These are phyloP conservation scores for Termitomyces sp. DNA, from an alignment of 768 basidiomycete species.

Conservation along the genomic window DNA sequence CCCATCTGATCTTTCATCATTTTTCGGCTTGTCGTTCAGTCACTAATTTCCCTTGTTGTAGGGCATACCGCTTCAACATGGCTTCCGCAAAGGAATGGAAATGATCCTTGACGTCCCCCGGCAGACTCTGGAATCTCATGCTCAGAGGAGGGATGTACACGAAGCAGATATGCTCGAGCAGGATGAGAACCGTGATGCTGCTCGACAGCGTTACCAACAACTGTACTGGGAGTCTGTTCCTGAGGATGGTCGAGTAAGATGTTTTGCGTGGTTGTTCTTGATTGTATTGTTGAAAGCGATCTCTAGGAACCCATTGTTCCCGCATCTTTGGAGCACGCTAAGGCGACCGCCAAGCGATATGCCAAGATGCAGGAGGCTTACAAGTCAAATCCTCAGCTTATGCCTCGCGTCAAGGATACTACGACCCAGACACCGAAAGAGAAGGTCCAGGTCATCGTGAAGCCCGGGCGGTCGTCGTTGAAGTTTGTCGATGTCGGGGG, in stretches of 20 bases:
- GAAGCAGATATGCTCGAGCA: constrained; percentile 64
- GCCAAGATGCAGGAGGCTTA: constrained; percentile 27
- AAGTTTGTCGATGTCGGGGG: constrained; percentile 74
- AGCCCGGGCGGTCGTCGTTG: constrained; percentile 49
- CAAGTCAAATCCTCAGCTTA: constrained; percentile 36
- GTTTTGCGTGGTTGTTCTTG: neutral
- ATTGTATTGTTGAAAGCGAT: constrained; percentile 2
- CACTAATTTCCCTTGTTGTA: constrained; percentile 22
- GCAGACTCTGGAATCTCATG: constrained; percentile 6
- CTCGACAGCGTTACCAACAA: constrained; percentile 63
- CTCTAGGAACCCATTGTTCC: constrained; percentile 63
- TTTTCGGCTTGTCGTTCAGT: constrained; percentile 1
- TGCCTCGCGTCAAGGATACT: constrained; percentile 34
- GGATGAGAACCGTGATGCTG: constrained; percentile 48
- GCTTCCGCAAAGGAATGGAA: constrained; percentile 83
- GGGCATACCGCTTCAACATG: constrained; percentile 70
- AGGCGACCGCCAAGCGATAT: constrained; percentile 32
- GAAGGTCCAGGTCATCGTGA: constrained; percentile 34
- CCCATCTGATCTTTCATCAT: constrained; percentile 53
- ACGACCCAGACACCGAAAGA: constrained; percentile 33
- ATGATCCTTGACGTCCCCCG: constrained; percentile 56
- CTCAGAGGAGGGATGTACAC: constrained; percentile 42
- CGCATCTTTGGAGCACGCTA: constrained; percentile 46
- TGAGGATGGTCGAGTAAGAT: constrained; percentile 59
- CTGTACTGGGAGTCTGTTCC: constrained; percentile 78